These are phyloP conservation scores for Lactarius tabidus DNA, from an alignment of 768 basidiomycete species.

Conservation along the genomic window DNA sequence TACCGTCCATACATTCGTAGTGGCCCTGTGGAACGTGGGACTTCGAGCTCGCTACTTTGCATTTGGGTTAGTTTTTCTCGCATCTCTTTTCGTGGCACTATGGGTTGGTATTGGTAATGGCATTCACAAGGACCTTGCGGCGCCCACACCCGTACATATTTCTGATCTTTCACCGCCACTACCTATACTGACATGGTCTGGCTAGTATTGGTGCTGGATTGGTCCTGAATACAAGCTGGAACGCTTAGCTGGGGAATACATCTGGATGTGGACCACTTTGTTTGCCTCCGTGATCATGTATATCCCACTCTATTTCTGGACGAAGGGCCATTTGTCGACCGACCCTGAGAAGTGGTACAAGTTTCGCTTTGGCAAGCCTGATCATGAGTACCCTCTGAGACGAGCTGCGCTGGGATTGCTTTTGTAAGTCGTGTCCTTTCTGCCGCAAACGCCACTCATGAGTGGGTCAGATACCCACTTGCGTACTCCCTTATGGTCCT, in stretches of 20 bases:
- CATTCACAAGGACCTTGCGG: slow-evolving; percentile 27
- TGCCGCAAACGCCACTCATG: background rate
- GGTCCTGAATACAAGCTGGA: slow-evolving; percentile 31
- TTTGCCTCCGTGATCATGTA: slow-evolving; percentile 35
- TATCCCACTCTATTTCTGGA: slow-evolving; percentile 37
- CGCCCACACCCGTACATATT: slow-evolving; percentile 36
- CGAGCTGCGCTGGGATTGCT: slow-evolving; percentile 22
- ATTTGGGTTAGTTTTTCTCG: slow-evolving; percentile 11
- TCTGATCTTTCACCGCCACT: background rate
- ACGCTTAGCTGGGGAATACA: slow-evolving; percentile 40
- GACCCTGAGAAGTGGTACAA: slow-evolving; percentile 35
- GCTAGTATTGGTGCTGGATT: slow-evolving; percentile 43
- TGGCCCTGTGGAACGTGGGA: slow-evolving; percentile 36
- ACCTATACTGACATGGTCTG: background rate
- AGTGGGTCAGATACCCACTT: slow-evolving; percentile 34
- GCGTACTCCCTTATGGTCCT: slow-evolving; percentile 39
- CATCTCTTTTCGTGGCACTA: slow-evolving; percentile 27
- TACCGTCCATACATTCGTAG: slow-evolving; percentile 40
- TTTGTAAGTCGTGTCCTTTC: slow-evolving; percentile 26
- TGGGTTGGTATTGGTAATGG: slow-evolving; percentile 37
- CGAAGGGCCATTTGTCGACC: slow-evolving; percentile 34
- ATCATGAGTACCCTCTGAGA: slow-evolving; percentile 3
- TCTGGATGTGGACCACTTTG: slow-evolving; percentile 44
- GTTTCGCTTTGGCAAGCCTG: slow-evolving; percentile 25
- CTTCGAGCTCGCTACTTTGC: slow-evolving; percentile 31